Base-by-base conservation (phyloP, 2,329 filamentous ascomycete species). In the Xylariaceae sp. region DNA sequence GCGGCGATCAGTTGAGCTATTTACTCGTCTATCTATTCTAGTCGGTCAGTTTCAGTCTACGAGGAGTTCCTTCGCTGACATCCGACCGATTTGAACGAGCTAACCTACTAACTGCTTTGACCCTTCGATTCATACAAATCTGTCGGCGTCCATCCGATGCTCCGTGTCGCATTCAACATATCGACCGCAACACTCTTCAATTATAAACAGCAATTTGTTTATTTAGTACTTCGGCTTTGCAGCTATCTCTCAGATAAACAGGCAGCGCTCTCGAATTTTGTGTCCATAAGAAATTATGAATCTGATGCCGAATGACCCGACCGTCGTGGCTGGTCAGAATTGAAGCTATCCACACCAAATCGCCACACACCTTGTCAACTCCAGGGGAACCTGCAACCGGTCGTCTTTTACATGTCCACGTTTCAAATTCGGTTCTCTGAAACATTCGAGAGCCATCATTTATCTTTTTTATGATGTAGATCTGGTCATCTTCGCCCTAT, bases 261-360 rank as follows among this genome's bases (percentile, higher is more conserved):
- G 51, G 48, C 18, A 39, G 37, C n/a, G 3, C 41, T 45, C 3
- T 13, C 41, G 11, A n/a, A 13, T 45, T 45, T 6, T n/a, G 41
- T 11, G 41, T 15, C 23, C 5, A n/a, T 45, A 11, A 45, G 41
- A n/a, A 45, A 45, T 45, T 45, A 6, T 15, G 5, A 45, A 45
- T 5, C 13, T 15, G 13, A n/a, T 45, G 35, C 5, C n/a, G 15
- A 7, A 45, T 48, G 48, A 23, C 8, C 23, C 9, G 23, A 34
- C 54, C 49, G 48, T 55, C 56, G 55, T 58, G 49, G 37, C 50
- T 4, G n/a, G 18, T 39, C 51, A 45, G 18, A 56, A 51, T 49
- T 67, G 69, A 72, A 70, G 70, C 68, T 67, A 71, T 71, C 68
- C 63, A 58, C 69, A 68, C 61, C 64, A 51, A 60, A 56, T 51